These are phyloP conservation scores for Raphanus sativus DNA, from an alignment of 345 rosid genomes.

Conservation along the genomic window DNA sequence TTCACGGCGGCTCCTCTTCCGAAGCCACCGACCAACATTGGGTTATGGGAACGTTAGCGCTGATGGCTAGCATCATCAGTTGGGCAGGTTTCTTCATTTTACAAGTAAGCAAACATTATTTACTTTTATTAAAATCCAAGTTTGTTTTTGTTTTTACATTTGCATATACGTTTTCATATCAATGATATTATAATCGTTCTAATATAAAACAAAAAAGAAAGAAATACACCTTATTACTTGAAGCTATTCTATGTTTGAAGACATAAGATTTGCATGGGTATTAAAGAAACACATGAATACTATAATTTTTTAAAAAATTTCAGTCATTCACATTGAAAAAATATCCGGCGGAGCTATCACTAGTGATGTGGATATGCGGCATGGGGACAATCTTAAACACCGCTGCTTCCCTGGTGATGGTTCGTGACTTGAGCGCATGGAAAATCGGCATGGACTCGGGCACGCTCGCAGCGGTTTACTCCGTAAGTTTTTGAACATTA, in stretches of 20 bases:
- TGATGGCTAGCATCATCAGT: constrained; percentile 55
- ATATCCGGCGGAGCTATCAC: constrained; percentile 95
- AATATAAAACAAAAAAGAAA: neutral
- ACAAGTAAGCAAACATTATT: constrained; percentile 54
- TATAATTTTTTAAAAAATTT: neutral
- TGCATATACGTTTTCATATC: neutral
- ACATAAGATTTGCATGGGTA: neutral
- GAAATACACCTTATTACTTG: neutral
- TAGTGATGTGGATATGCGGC: constrained; percentile 68
- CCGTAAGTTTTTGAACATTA: constrained; percentile 47
- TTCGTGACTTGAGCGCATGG: constrained; percentile 73
- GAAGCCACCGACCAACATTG: constrained; percentile 52
- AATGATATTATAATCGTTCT: neutral
- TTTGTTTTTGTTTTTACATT: neutral
- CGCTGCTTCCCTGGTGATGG: constrained; percentile 55
- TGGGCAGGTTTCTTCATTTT: constrained; percentile 87
- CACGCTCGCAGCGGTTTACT: constrained; percentile 74
- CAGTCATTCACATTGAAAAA: constrained; percentile 74
- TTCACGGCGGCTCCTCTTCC: constrained; percentile 22
- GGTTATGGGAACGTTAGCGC: constrained; percentile 65
- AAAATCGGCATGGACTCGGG: constrained; percentile 70
- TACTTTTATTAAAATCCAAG: neutral
- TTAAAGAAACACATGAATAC: neutral
- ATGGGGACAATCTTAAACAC: constrained; percentile 68
- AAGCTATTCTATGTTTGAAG: neutral